Conservation (phyloP, 1,139 yeast genomes). For the Scheffersomyces quercinus region DNA sequence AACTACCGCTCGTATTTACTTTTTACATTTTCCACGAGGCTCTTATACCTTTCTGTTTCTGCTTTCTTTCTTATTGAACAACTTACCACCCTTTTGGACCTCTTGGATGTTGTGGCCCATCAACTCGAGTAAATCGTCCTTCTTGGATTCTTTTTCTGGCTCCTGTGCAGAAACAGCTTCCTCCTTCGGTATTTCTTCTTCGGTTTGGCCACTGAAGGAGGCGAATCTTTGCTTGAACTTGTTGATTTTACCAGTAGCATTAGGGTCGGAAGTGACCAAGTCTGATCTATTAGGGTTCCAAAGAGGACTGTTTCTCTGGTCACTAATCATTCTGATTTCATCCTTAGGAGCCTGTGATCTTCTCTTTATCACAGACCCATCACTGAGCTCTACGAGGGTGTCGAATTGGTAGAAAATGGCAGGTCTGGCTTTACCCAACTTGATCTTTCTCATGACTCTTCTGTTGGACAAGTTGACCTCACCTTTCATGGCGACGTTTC, state of each 20-base stretch:
- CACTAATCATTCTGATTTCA: slow-evolving; percentile 82
- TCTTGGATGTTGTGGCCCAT: slow-evolving; percentile 64
- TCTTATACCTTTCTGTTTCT: slow-evolving; percentile 19
- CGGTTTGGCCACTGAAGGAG: slow-evolving; percentile 45
- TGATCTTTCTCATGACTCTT: slow-evolving; percentile 57
- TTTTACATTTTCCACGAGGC: background rate
- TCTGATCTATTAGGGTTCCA: slow-evolving; percentile 91
- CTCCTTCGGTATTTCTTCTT: slow-evolving; percentile 12
- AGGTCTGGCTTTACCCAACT: slow-evolving; percentile 84
- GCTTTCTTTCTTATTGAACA: slow-evolving; percentile 51
- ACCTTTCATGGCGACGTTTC: slow-evolving; percentile 29
- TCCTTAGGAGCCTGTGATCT: slow-evolving; percentile 86
- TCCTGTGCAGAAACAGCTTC: slow-evolving; percentile 7
- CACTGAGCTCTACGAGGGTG: slow-evolving; percentile 82
- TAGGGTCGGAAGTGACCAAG: slow-evolving; percentile 70
- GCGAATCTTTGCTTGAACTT: slow-evolving; percentile 79
- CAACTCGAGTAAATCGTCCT: slow-evolving; percentile 58
- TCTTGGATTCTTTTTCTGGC: slow-evolving; percentile 15
- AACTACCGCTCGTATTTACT: background rate
- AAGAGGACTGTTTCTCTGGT: slow-evolving; percentile 78
- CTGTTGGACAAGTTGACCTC: slow-evolving; percentile 43
- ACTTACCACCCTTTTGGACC: slow-evolving; percentile 64
- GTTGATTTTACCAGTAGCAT: slow-evolving; percentile 82
- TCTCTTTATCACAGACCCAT: slow-evolving; percentile 85
- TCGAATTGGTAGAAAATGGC: slow-evolving; percentile 90